Evolutionary conservation across 2,329 filamentous ascomycete genomes (phyloP), one percentile per base, ranked within the genome.

Genomic region (Aureobasidium lini): DNA sequence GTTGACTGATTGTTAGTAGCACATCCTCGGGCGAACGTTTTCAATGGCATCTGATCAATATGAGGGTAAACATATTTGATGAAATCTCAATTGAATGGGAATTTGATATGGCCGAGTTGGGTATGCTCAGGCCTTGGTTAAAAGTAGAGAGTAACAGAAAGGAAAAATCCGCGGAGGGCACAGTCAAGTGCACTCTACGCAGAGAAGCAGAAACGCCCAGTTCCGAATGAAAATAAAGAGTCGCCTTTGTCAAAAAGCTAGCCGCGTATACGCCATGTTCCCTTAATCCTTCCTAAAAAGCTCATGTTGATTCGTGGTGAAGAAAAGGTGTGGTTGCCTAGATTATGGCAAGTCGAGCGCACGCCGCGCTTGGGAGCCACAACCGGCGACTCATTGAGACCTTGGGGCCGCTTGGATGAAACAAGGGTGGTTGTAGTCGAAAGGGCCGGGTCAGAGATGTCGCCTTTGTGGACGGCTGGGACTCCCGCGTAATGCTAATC

Each of bases 401-500:
- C 54, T 32, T 39, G 23, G 7, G 43, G 42, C 29, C 32, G 43
- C 18, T 57, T 57, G 54, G 43, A 57, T 18, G 54, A 31, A 15
- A 43, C 54, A 31, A 57, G 54, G 10, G 54, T 57, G 37, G 34
- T 39, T 31, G 54, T 31, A 31, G 54, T 42, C n/a, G 54, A 57
- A 18, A 57, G 54, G 23, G 54, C 28, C 15, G 43, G 43, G 42
- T 47, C 42, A 32, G 23, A 39, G 23, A 34, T 43, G 31, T 57
- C 54, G 54, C 23, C 43, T 18, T 57, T 47, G 34, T 39, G 28
- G 43, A 40, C 16, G 54, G 62, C 63, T 60, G 62, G 63, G 64
- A 62, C 66, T 66, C 68, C 66, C 67, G 64, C 69, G 69, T 63
- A 62, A 63, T 66, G 64, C 67, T 90, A 99, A 52, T 59, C 57